Evolutionary conservation across 306 rosid genomes (phyloP), one percentile per base, ranked within the genome.

Genomic region (Dicorynia guianensis): DNA sequence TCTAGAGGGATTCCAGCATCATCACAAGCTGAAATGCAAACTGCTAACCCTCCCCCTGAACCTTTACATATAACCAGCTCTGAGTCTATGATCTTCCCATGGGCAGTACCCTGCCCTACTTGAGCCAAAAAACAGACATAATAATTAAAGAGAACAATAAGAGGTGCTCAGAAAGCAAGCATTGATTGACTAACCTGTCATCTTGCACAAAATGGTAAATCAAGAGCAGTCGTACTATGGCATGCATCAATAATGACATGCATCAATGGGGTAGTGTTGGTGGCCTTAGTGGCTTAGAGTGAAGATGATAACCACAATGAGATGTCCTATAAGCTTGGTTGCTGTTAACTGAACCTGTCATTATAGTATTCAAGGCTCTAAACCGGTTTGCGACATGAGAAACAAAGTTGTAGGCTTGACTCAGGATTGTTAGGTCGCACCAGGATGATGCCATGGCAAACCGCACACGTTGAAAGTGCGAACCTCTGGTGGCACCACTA

Each of bases 21-120:
- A 49, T 71, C 82, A 78, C 86, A 86, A 81, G 90, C 85, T 20
- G 86, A 78, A n/a, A n/a, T n/a, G n/a, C n/a, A n/a, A n/a, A n/a
- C n/a, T n/a, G n/a, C n/a, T n/a, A n/a, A n/a, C n/a, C n/a, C n/a
- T n/a, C n/a, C n/a, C n/a, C n/a, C n/a, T n/a, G n/a, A n/a, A n/a
- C n/a, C n/a, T n/a, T n/a, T n/a, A n/a, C n/a, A n/a, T n/a, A n/a
- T n/a, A n/a, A n/a, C n/a, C n/a, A n/a, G n/a, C n/a, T n/a, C n/a
- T n/a, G n/a, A n/a, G n/a, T n/a, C n/a, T n/a, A n/a, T n/a, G n/a
- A n/a, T n/a, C n/a, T n/a, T n/a, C n/a, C n/a, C n/a, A n/a, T n/a
- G n/a, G n/a, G n/a, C n/a, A n/a, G n/a, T n/a, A n/a, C n/a, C n/a
- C n/a, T n/a, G n/a, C n/a, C n/a, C n/a, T n/a, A n/a, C n/a, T n/a